Conservation (phyloP, 345 rosid genomes). For the Camelina laxa region DNA sequence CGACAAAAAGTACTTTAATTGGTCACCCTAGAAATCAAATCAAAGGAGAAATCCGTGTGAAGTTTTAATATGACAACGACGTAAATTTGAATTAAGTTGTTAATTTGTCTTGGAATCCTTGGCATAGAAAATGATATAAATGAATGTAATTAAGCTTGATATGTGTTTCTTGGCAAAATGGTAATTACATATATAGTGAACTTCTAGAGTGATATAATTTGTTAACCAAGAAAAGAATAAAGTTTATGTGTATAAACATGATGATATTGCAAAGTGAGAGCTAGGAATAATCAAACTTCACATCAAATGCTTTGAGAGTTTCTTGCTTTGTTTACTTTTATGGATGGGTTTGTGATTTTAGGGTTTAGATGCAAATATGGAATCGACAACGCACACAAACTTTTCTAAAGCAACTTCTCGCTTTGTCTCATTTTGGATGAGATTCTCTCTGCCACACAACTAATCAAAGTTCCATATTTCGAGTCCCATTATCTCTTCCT, state of each 20-base stretch:
- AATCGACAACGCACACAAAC: conserved; percentile 45
- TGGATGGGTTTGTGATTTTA: conserved; percentile 30
- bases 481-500: conserved; percentile 40
- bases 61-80: background rate
- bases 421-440: conserved; percentile 45
- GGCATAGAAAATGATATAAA: too few relatives aligned
- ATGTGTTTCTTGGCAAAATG: too few relatives aligned
- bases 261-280: too few relatives aligned
- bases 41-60: background rate
- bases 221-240: too few relatives aligned
- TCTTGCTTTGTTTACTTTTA: conserved; percentile 29
- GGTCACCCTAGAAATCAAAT: conserved; percentile 2
- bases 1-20: conserved; percentile 27
- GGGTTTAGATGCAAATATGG: conserved; percentile 45
- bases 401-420: conserved; percentile 43
- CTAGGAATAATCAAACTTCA: conserved; percentile 4
- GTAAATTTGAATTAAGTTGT: background rate
- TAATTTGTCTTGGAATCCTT: background rate
- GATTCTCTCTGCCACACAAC: conserved; percentile 48
- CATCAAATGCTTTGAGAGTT: background rate
- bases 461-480: conserved; percentile 32
- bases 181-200: too few relatives aligned
- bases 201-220: too few relatives aligned
- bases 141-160: too few relatives aligned
- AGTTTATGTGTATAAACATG: too few relatives aligned